Evolutionary conservation across 1,284 basidiomycete species (phyloP).

Genomic region (Ustilago lituana): DNA sequence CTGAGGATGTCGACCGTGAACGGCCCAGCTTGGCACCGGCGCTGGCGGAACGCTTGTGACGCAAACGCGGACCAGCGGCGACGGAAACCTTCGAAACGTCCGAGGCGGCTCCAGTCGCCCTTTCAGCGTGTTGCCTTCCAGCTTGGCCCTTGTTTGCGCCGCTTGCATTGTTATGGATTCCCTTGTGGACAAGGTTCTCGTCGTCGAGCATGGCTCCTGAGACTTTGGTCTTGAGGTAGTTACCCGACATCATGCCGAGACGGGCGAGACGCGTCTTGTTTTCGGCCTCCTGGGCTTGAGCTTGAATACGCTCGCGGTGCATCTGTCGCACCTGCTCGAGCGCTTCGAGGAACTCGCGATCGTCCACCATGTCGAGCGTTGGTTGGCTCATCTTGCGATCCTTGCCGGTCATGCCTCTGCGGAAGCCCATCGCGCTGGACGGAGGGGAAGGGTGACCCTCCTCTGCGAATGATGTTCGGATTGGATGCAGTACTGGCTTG

Average conservation of each 20-base stretch:
- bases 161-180: too few relatives aligned
- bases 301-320: slow-evolving; percentile 52
- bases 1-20: slow-evolving; percentile 1
- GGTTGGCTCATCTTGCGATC: slow-evolving; percentile 57
- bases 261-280: slow-evolving; percentile 34
- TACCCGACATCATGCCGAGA: slow-evolving; percentile 33
- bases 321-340: slow-evolving; percentile 54
- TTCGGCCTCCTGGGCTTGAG: slow-evolving; percentile 28
- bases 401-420: slow-evolving; percentile 16
- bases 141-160: too few relatives aligned
- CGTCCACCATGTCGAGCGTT: slow-evolving; percentile 60
- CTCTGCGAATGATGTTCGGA: slow-evolving; percentile 19
- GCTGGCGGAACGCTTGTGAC: slow-evolving; percentile 32
- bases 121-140: not conserved
- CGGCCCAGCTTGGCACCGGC: slow-evolving; percentile 22
- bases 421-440: slow-evolving; percentile 36
- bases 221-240: slow-evolving; percentile 27
- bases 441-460: slow-evolving; percentile 7
- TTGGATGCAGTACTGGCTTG: slow-evolving; percentile 29
- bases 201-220: slow-evolving; percentile 22
- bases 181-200: not conserved
- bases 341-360: slow-evolving; percentile 58
- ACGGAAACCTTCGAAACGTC: not conserved
- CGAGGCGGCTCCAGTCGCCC: not conserved
- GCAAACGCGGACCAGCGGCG: slow-evolving; percentile 1